phyloP scores from a whole-genome alignment of 257 asterid genomes.

The Capsicum rhomboideum region DNA sequence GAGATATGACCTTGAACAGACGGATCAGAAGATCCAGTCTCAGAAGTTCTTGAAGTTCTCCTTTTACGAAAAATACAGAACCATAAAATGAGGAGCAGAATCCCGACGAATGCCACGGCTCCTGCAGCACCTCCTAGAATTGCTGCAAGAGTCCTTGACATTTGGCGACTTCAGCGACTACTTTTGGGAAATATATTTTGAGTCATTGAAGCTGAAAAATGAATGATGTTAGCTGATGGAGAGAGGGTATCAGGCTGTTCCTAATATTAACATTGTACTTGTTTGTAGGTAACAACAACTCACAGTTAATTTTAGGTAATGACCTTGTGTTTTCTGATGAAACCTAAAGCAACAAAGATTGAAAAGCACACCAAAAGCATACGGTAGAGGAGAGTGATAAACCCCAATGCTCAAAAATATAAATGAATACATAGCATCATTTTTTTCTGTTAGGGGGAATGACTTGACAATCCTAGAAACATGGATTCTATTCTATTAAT shows the following conservation, averaged over 20 bases:
- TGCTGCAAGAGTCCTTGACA: slow-evolving; percentile 97
- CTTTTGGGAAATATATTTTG: slow-evolving; percentile 14
- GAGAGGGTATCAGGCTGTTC: too few species aligned
- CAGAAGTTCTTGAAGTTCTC: slow-evolving; percentile 58
- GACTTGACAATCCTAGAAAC: too few species aligned
- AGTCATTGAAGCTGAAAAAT: slow-evolving; percentile 53
- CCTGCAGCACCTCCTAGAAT: slow-evolving; percentile 97
- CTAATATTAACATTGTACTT: not conserved
- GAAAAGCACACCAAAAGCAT: not conserved
- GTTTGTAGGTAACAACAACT: not conserved
- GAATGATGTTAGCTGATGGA: not conserved
- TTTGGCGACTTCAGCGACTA: slow-evolving; percentile 52
- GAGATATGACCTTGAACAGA: slow-evolving; percentile 48
- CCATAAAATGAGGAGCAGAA: slow-evolving; percentile 40
- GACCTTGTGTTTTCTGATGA: not conserved
- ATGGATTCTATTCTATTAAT: too few species aligned
- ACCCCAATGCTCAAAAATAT: too few species aligned
- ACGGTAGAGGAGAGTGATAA: not conserved
- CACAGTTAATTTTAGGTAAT: too few species aligned
- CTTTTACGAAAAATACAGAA: slow-evolving; percentile 44
- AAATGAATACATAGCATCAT: too few species aligned
- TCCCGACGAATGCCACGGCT: slow-evolving; percentile 77
- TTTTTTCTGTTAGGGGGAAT: too few species aligned
- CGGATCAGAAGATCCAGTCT: slow-evolving; percentile 81
- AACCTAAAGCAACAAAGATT: not conserved